A percentile compares a stretch with the other conserved stretches of the same genome.
These are phyloP conservation scores for Populus trichocarpa DNA, from an alignment of 441 rosid species.

Conservation along the genomic window DNA sequence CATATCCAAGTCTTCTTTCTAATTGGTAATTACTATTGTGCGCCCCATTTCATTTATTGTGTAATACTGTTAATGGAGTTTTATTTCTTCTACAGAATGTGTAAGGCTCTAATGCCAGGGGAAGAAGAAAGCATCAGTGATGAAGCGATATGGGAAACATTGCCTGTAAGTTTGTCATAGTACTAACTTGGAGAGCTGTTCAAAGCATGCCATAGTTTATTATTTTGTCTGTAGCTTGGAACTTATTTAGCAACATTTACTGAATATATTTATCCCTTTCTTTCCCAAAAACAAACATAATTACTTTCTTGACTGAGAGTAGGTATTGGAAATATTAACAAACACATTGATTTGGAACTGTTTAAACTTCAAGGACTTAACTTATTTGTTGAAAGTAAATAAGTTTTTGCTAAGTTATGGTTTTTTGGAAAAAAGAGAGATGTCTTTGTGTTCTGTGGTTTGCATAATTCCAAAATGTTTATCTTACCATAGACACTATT, in stretches of 20 bases:
- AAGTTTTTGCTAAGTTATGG: not conserved
- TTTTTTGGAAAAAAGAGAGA: not conserved
- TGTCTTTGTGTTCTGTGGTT: not conserved
- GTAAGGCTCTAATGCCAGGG: constrained; percentile 93
- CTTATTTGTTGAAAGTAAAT: not conserved
- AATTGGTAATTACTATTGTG: not conserved
- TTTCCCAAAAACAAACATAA: not conserved
- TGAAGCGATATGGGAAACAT: constrained; percentile 97
- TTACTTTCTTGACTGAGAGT: not conserved
- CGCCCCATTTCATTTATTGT: not conserved
- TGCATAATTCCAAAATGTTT: not conserved
- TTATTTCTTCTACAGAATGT: constrained; percentile 59
- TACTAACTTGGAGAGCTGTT: constrained; percentile 4
- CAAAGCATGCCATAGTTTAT: not conserved
- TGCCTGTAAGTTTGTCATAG: constrained; percentile 65
- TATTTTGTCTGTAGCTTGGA: not conserved
- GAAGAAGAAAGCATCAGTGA: constrained; percentile 86
- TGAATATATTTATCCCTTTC: not conserved
- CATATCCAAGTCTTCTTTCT: not conserved
- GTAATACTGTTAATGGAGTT: not conserved
- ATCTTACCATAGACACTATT: not conserved
- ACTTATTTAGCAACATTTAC: not conserved
- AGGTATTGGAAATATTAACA: not conserved
- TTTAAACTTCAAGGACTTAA: not conserved
- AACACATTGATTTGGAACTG: not conserved